Base-by-base conservation (phyloP, 2,329 filamentous ascomycete species). In the Pseudogymnoascus sp. region DNA sequence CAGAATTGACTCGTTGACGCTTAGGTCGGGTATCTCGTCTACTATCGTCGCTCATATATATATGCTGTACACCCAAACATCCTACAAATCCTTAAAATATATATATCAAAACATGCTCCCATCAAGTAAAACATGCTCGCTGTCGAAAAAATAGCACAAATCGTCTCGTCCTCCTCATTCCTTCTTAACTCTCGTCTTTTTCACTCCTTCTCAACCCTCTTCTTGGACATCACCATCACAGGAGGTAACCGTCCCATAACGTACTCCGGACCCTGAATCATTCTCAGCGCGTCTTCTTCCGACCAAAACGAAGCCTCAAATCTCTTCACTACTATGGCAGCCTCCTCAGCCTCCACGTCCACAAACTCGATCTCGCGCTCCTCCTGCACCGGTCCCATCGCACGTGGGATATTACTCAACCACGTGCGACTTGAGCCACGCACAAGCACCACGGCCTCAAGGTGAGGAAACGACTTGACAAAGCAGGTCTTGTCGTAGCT, bases 401-500 rank as follows among this genome's bases (percentile, higher is more conserved):
- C 60, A 63, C 55, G 42, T 37, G 33, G 63, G 18, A 59, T 42
- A 18, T 61, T 61, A 48, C 33, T 61, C 33, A 58, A 40, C 45
- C 40, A 55, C 76, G 68, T 27, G 39, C 39, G 61, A 10, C 4
- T 70, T 40, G 3, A 10, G 6, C 36, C 36, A 12, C 27, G 35
- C 5, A 72, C 69, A 0, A 72, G 45, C 7, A 66, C 60, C 6
- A 72, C 62, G 45, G 70, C 64, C 27, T 69, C 63, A 4, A 72
- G 52, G 0, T 72, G 68, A 1, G 72, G 72, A 58, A 79, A 80
- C 60, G 73, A 74, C 52, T 76, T 70, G 60, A 80, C 73, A 42
- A 80, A 68, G 25, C 73, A 73, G 33, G 78, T 77, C 70, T 80
- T 80, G 71, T 78, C 79, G 71, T 80, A 81, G 9, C 75, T 76